Percentiles rank a stretch among this genome's conserved stretches.
These are phyloP conservation scores for Peronospora destructor DNA, from an alignment of 352 stramenopile species.

Conservation along the genomic window DNA sequence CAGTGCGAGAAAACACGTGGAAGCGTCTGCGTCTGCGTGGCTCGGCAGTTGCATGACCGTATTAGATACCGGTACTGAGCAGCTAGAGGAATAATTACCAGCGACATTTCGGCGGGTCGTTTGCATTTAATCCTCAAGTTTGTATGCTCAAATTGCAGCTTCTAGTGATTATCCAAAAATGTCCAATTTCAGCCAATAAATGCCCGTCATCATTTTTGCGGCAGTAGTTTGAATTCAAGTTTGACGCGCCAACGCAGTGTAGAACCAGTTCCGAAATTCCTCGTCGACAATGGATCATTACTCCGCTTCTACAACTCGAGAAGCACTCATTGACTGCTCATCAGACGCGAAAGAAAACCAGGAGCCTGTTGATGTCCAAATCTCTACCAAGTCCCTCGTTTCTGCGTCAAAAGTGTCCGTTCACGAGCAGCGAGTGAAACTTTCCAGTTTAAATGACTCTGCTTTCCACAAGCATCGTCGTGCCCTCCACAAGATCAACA, in stretches of 20 bases:
- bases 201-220: slow-evolving; percentile 7
- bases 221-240: slow-evolving; percentile 30
- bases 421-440: slow-evolving; percentile 13
- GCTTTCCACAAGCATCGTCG: slow-evolving; percentile 9
- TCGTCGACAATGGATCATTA: slow-evolving; percentile 22
- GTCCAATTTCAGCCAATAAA: slow-evolving; percentile 21
- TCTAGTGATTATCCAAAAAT: too few species aligned
- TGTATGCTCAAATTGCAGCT: slow-evolving; percentile 5
- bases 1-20: slow-evolving; percentile 81
- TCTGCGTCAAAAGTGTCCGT: slow-evolving; percentile 1
- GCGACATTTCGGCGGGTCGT: background rate
- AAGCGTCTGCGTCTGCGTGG: slow-evolving; percentile 59
- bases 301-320: slow-evolving; percentile 1
- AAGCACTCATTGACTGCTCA: background rate
- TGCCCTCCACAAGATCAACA: slow-evolving; percentile 31
- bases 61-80: background rate
- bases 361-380: slow-evolving; percentile 12
- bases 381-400: slow-evolving; percentile 3
- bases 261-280: slow-evolving; percentile 15
- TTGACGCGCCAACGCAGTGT: slow-evolving; percentile 13
- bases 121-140: slow-evolving; percentile 20
- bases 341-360: slow-evolving; percentile 33
- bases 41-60: slow-evolving; percentile 28
- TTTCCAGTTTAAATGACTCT: slow-evolving; percentile 2
- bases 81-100: background rate